Evolutionary conservation across 2,329 filamentous ascomycete genomes (phyloP), one percentile per base, ranked within the genome.

Genomic region (Pseudonectria foliicola): DNA sequence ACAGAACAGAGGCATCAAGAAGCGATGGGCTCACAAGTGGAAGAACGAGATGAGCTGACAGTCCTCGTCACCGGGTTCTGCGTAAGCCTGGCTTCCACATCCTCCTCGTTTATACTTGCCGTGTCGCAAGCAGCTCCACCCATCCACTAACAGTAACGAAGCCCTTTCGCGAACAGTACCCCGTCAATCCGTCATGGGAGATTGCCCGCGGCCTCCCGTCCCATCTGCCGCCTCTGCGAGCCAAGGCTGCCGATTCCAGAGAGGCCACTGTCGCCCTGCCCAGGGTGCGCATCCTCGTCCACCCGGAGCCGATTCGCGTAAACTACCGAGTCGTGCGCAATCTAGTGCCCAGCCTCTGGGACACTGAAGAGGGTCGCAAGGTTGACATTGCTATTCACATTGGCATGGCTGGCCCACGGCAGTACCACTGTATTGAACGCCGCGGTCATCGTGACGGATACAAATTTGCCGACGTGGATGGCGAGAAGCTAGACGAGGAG

Each of bases 101-200:
- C 33, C 37, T 27, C n/a, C 13, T 18, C n/a, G 23, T 18, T 21
- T 12, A 18, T 29, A 14, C 29, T 10, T 12, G 13, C 15, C 14
- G n/a, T 30, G 14, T 11, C n/a, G 28, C 10, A 28, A 7, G 14
- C 13, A 28, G 13, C 11, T 10, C 27, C 11, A 7, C 7, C 27
- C 7, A 7, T 10, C 8, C 27, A 54, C 39, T 25, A 16, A 24
- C 14, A 27, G 25, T 11, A 29, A 16, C 13, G 34, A 41, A 90
- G 85, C 82, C 87, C 2, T 94, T 93, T 60, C 79, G 81, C 49
- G 68, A 63, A n/a, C 64, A 80, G 29, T 80, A 80, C 53, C 75
- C 79, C 18, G 64, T 80, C 40, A 94, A 94, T 55, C 85, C 87
- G 7, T 87, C 86, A 3, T 89, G 77, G 72, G 75, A 89, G 54